Conservation (phyloP, 768 basidiomycete species). For the Melanogaster broomeanus region DNA sequence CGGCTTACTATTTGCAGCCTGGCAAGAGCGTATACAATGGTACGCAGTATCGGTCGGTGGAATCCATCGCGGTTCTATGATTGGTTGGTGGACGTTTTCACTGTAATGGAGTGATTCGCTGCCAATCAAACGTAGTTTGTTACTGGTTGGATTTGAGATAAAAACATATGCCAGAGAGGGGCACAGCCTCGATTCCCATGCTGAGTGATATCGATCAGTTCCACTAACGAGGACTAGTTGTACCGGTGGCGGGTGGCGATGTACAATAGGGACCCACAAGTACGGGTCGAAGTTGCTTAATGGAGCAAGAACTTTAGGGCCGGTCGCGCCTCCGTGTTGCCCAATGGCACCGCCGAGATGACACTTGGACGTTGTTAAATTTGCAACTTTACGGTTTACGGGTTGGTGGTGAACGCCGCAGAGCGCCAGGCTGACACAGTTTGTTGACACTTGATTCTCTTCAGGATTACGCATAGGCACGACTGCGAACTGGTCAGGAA, state of each 20-base stretch:
- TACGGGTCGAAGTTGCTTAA: conserved; percentile 12
- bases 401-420: conserved; percentile 18
- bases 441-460: conserved; percentile 3
- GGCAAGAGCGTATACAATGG: conserved; percentile 89
- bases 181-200: conserved; percentile 23
- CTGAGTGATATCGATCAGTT: conserved; percentile 2
- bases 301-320: conserved; percentile 16
- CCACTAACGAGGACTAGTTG: conserved; percentile 17
- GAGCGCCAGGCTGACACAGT: conserved; percentile 4
- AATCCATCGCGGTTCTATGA: conserved; percentile 62
- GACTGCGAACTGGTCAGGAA: too few species aligned
- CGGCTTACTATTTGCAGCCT: conserved; percentile 45
- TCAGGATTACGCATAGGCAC: background rate
- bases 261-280: conserved; percentile 28
- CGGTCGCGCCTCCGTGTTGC: conserved; percentile 10
- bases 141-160: conserved; percentile 1
- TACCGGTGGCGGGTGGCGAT: conserved; percentile 36
- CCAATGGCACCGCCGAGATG: conserved; percentile 9
- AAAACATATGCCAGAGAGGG: conserved; percentile 14
- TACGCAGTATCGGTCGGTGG: conserved; percentile 61
- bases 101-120: conserved; percentile 7
- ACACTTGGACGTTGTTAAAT: conserved; percentile 7
- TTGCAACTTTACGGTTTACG: conserved; percentile 5
- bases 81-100: conserved; percentile 7
- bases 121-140: conserved; percentile 7